These are phyloP conservation scores for Tetrapisispora fleetii DNA, from an alignment of 805 yeast species.

Conservation along the genomic window DNA sequence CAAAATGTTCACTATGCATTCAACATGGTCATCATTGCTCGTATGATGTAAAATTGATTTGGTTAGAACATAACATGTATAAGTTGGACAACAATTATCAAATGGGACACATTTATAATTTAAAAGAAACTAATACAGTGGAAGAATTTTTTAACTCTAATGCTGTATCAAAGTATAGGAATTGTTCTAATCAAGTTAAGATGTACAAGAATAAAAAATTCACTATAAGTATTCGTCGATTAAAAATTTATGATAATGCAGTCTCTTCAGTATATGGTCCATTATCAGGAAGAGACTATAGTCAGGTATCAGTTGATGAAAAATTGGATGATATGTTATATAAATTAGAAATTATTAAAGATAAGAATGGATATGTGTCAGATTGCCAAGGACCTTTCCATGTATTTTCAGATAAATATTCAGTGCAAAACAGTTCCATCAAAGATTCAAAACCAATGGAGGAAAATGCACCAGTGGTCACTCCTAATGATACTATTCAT, in stretches of 20 bases:
- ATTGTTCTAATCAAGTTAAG: not conserved
- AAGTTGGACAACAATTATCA: slow-evolving; percentile 1
- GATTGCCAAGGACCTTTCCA: slow-evolving; percentile 14
- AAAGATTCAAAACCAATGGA: not conserved
- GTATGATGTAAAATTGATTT: slow-evolving; percentile 24
- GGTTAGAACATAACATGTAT: slow-evolving; percentile 22
- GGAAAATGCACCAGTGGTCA: too few species aligned
- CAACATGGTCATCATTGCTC: slow-evolving; percentile 21
- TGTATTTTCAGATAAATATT: slow-evolving; percentile 3
- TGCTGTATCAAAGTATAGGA: not conserved
- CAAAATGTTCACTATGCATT: slow-evolving; percentile 22
- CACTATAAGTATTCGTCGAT: slow-evolving; percentile 25
- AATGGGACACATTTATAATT: not conserved
- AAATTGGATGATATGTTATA: slow-evolving; percentile 11
- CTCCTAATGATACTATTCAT: not conserved
- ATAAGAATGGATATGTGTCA: not conserved
- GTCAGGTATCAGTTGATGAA: slow-evolving; percentile 16
- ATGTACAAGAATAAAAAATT: slow-evolving; percentile 12
- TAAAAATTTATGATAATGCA: slow-evolving; percentile 23
- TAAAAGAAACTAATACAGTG: not conserved
- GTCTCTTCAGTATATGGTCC: slow-evolving; percentile 17
- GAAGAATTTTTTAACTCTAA: not conserved
- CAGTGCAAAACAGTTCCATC: not conserved
- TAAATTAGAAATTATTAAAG: slow-evolving; percentile 5
- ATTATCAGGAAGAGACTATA: slow-evolving; percentile 6